Evolutionary conservation across 179 eudicot genomes (phyloP), one percentile per base, ranked within the genome.

Genomic region (Silene noctiflora): DNA sequence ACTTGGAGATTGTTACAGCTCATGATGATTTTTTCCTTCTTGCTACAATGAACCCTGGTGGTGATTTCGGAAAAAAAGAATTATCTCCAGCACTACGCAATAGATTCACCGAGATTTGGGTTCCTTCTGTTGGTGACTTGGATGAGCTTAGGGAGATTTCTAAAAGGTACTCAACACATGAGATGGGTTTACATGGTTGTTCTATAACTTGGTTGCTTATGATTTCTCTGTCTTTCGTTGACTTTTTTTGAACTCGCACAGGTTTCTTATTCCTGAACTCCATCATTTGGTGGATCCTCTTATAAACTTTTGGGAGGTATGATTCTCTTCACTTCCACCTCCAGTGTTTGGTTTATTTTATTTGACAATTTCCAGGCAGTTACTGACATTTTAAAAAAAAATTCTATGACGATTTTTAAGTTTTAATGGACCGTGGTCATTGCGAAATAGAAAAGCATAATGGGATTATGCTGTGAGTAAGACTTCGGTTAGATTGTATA

Each of bases 1-100:
- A 88, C 74, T 82, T 93, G 78, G 97, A 95, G 86, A 89, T 62
- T 51, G 76, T 93, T 35, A 83, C 84, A 42, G 99, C 99, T 53
- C 88, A 93, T 88, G 85, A 85, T 19, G 86, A 89, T 46, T 95
- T 95, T 85, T 90, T 95, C 74, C 87, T 95, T 70, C 96, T 95
- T 66, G 98, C 99, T 72, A 95, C 99, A 78, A 95, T 95, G 99
- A 95, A 95, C 74, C 99, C 99, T 81, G 98, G 99, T 75, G 99
- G 99, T 64, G 99, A 95, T 85, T 93, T 84, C 85, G 99, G 99
- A 67, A 95, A 95, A 76, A 95, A 95, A 68, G 99, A 95, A 79
- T 80, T 95, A 39, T 95, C 99, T 61, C 99, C 99, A 44, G 99
- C 99, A 46, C 96, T 95, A 66, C 99, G 99, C 75, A 95, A 95